Conservation (phyloP, 1,139 yeast species). For the Lizanozyma gosingica region DNA sequence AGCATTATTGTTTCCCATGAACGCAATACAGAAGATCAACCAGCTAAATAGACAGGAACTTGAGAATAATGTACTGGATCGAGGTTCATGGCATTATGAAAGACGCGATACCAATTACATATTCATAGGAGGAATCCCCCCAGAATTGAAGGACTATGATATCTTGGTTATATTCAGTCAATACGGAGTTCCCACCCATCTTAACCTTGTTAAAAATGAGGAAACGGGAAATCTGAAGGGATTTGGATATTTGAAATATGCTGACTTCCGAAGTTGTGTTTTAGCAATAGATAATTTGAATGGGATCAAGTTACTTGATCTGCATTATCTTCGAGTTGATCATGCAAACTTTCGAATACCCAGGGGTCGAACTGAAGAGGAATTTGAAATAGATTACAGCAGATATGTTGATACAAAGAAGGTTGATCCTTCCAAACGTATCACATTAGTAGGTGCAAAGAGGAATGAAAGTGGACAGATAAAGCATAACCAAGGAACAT, state of each 20-base stretch:
- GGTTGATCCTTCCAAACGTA: conserved; percentile 5
- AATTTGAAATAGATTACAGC: conserved; percentile 26
- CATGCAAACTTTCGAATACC: conserved; percentile 61
- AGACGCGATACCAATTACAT: conserved; percentile 13
- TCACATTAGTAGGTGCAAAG: conserved; percentile 1
- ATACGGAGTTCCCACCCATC: conserved; percentile 78
- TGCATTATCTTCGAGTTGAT: conserved; percentile 53
- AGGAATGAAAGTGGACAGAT: conserved; percentile 1
- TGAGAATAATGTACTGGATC: conserved; percentile 44
- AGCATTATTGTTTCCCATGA: conserved; percentile 20
- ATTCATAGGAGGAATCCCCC: conserved; percentile 65
- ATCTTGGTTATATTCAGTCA: conserved; percentile 76
- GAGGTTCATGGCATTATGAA: conserved; percentile 86
- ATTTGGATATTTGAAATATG: conserved; percentile 77
- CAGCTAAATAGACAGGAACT: conserved; percentile 63
- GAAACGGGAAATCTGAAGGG: conserved; percentile 66
- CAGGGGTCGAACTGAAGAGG: conserved; percentile 42
- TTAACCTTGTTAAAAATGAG: conserved; percentile 62
- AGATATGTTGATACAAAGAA: conserved; percentile 10
- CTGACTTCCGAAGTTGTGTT: conserved; percentile 70
- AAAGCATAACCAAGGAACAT: conserved; percentile 9
- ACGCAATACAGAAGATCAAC: conserved; percentile 42
- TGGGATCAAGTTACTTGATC: conserved; percentile 56
- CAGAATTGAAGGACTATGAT: conserved; percentile 62
- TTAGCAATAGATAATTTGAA: conserved; percentile 86